A percentile compares a stretch with the other conserved stretches of the same genome.
These are phyloP conservation scores for Metschnikowia aberdeeniae DNA, from an alignment of 805 yeast species.

Conservation along the genomic window DNA sequence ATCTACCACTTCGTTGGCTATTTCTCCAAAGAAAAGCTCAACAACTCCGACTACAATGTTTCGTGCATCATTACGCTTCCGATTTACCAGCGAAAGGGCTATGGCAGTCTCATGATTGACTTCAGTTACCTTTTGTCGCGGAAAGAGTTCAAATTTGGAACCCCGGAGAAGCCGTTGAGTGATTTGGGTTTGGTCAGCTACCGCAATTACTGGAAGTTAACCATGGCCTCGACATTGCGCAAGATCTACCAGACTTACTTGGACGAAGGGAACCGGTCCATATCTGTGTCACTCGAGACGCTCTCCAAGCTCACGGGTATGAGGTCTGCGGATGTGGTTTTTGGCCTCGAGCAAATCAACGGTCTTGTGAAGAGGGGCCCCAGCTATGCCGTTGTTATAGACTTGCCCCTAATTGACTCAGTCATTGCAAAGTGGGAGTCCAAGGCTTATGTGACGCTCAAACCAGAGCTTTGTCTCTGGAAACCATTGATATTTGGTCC, in stretches of 20 bases:
- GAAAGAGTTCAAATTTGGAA: constrained; percentile 74
- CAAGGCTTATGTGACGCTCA: constrained; percentile 50
- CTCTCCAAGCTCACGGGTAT: constrained; percentile 75
- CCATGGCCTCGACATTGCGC: constrained; percentile 50
- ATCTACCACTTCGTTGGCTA: constrained; percentile 84
- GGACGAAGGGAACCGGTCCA: background rate
- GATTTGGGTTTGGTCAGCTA: constrained; percentile 83
- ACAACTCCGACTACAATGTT: constrained; percentile 73
- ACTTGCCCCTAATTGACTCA: constrained; percentile 39
- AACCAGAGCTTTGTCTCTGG: constrained; percentile 62
- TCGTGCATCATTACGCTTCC: constrained; percentile 92
- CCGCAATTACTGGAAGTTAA: constrained; percentile 78
- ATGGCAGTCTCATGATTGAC: constrained; percentile 83
- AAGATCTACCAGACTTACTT: constrained; percentile 21
- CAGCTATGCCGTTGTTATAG: constrained; percentile 51
- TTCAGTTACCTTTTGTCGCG: constrained; percentile 79
- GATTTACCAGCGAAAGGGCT: constrained; percentile 80
- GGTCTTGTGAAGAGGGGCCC: constrained; percentile 48
- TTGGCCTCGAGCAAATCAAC: constrained; percentile 75
- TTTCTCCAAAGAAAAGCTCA: constrained; percentile 83
- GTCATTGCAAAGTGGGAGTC: constrained; percentile 48
- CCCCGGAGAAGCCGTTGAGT: constrained; percentile 93
- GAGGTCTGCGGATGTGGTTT: constrained; percentile 80
- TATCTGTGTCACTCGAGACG: constrained; percentile 50
- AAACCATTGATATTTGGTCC: constrained; percentile 82